These are phyloP conservation scores for Gracilaria gracilis DNA, from an alignment of 23 red algal genomes.

Conservation along the genomic window DNA sequence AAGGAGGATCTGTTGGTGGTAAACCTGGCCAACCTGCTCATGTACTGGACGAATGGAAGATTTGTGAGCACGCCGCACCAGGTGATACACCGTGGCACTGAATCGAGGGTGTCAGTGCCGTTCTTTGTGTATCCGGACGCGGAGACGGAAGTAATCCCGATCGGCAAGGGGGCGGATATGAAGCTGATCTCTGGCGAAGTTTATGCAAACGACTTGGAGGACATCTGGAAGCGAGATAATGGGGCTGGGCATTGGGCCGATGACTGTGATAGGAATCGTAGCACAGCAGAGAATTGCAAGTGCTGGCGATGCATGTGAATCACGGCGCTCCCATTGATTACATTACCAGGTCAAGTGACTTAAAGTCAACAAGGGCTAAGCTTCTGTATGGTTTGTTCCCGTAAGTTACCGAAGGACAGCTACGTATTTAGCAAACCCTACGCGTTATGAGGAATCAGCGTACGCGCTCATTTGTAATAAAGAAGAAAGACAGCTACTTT, in stretches of 20 bases:
- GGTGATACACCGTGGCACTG: neutral
- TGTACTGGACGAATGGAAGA: conserved; percentile 1
- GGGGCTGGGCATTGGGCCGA: neutral
- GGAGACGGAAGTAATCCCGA: neutral
- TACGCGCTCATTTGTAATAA: too few relatives aligned
- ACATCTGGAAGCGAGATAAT: neutral
- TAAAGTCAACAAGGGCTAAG: too few relatives aligned
- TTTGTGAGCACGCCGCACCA: neutral
- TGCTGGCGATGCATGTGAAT: neutral
- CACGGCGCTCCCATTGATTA: too few relatives aligned
- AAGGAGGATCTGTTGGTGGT: conserved; percentile 19
- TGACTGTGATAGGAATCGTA: neutral
- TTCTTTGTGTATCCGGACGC: neutral
- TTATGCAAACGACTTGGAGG: neutral
- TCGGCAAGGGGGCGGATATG: neutral
- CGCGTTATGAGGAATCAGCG: too few relatives aligned
- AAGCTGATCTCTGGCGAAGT: neutral
- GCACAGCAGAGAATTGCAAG: neutral
- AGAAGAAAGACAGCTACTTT: too few relatives aligned
- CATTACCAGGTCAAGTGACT: too few relatives aligned
- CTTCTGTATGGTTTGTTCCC: too few relatives aligned
- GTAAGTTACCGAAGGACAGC: too few relatives aligned
- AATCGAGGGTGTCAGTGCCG: neutral
- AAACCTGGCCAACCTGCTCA: neutral
- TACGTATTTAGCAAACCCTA: too few relatives aligned